Percentiles rank a stretch among this genome's conserved stretches.
Evolutionary conservation across 2,329 filamentous ascomycete genomes (phyloP).

Genomic region (Talaromyces sp.): DNA sequence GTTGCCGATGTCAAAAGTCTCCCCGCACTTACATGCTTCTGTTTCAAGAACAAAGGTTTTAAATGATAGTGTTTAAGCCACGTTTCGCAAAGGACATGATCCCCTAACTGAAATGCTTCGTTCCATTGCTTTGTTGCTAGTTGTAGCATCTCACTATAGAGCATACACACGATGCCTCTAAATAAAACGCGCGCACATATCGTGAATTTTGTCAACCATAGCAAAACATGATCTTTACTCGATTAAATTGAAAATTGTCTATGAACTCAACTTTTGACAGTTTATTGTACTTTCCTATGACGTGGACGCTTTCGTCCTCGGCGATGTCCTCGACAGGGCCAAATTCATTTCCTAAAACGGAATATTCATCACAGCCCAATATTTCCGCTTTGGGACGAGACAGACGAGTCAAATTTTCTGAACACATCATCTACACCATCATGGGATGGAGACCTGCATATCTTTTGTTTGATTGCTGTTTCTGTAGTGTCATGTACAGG

Average conservation of each 20-base stretch:
- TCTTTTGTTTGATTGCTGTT: not conserved
- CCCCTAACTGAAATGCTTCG: not conserved
- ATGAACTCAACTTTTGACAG: not conserved
- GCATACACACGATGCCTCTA: not conserved
- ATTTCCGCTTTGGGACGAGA: not conserved
- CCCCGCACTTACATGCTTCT: not conserved
- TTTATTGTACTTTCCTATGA: not conserved
- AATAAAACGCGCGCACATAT: not conserved
- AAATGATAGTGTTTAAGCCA: not conserved
- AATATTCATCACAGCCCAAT: not conserved
- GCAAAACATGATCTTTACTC: not conserved
- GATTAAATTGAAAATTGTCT: not conserved
- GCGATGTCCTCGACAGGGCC: not conserved
- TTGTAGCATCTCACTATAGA: not conserved
- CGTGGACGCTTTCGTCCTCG: not conserved
- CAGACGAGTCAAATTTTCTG: not conserved
- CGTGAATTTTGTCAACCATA: not conserved
- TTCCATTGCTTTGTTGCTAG: not conserved
- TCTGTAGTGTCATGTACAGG: not conserved
- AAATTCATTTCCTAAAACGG: not conserved
- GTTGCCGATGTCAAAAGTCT: not conserved
- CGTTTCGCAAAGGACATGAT: not conserved
- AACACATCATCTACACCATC: not conserved
- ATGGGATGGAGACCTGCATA: constrained; percentile 3
- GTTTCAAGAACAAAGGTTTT: not conserved